Evolutionary conservation across 2,329 filamentous ascomycete species (phyloP), one percentile per base, ranked within the genome.

Genomic region (Berkeleyomyces basicola): DNA sequence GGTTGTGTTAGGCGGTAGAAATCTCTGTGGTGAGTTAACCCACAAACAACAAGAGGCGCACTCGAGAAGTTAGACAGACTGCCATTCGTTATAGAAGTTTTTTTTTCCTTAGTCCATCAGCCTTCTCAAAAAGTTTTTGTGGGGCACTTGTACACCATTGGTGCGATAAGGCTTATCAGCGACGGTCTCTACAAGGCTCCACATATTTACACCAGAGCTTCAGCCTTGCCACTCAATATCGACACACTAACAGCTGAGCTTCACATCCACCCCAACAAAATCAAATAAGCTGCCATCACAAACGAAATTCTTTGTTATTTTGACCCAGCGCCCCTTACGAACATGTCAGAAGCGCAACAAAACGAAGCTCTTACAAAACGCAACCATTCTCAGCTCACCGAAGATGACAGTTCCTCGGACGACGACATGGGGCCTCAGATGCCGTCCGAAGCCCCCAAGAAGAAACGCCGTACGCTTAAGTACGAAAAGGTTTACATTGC

Each of bases 401-500:
- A 62, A 46, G 40, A 66, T 63, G 80, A 83, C 61, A 83, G 81
- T 69, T 95, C 89, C 43, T 92, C 88, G 3, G 87, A 90, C 69
- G 90, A 96, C 75, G 91, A 95, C 71, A 93, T 96, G 76, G 93
- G 93, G 51, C 93, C 93, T 37, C 87, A 92, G 68, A 82, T 97
- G 39, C 92, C 93, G 51, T 87, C 90, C 1, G 81, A 85, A 59
- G 85, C 81, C 23, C 83, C 85, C 1, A 92, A 92, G 78, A 95
- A 95, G 80, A 96, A 96, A 76, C 85, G 88, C 66, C 83, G 91
- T 69, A 88, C 88, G 68, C 83, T 99, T 2, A 90, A 89, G 1
- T 92, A 96, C 76, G 92, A 97, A 75, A 96, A 93, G 73, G 84
- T 97, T 69, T 97, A 96, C 74, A 78, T 97, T 66, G 88, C 89